Conservation (phyloP, 192 early-diverging fungal genomes). For the Podila verticillata region DNA sequence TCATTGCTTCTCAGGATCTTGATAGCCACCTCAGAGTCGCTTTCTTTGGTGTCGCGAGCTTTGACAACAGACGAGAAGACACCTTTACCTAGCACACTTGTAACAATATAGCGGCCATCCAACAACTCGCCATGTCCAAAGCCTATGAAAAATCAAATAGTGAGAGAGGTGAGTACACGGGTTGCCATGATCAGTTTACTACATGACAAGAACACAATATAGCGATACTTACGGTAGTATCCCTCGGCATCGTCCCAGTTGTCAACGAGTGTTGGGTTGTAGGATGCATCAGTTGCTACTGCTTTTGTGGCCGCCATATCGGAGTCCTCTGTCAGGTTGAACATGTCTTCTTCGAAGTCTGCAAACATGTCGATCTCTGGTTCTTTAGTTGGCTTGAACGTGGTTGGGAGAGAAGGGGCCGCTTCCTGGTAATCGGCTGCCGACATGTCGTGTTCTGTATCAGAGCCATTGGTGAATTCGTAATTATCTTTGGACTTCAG, state of each 20-base stretch:
- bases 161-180: too few species aligned
- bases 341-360: constrained; percentile 78
- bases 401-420: constrained; percentile 21
- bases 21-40: constrained; percentile 86
- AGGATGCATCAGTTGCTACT: constrained; percentile 38
- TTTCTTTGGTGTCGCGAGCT: constrained; percentile 79
- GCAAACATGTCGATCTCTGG: constrained; percentile 78
- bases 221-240: constrained; percentile 86
- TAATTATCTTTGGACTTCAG: constrained; percentile 58
- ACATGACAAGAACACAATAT: not conserved
- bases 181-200: too few species aligned
- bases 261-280: constrained; percentile 73
- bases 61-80: constrained; percentile 96
- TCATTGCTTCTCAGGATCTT: constrained; percentile 98
- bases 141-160: constrained; percentile 34
- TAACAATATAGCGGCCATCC: constrained; percentile 87
- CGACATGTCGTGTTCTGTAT: constrained; percentile 66
- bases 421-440: constrained; percentile 73
- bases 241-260: constrained; percentile 98
- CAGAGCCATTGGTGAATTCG: constrained; percentile 51
- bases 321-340: constrained; percentile 42
- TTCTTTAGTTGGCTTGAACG: constrained; percentile 4
- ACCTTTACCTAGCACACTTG: constrained; percentile 88
- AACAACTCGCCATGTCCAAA: constrained; percentile 87
- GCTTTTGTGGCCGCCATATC: constrained; percentile 22